A percentile compares a stretch with the other conserved stretches of the same genome.
Evolutionary conservation across 2,329 filamentous ascomycete species (phyloP).

Genomic region (Sordariomycetes sp.): DNA sequence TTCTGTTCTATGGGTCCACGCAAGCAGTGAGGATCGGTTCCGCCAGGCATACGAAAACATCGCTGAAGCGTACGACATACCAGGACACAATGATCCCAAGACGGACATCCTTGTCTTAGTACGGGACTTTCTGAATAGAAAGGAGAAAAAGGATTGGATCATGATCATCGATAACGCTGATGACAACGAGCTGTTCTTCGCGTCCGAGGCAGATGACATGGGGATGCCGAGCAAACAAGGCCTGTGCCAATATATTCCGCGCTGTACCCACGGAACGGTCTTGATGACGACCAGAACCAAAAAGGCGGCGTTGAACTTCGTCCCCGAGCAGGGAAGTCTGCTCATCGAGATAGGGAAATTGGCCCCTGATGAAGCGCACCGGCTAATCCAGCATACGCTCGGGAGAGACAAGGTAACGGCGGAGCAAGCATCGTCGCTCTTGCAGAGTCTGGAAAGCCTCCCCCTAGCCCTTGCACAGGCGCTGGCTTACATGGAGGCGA

Average conservation of each 20-base stretch:
- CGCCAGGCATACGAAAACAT: constrained; percentile 14
- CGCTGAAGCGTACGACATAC: constrained; percentile 13
- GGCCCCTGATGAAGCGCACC: constrained; percentile 12
- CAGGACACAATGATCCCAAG: constrained; percentile 12
- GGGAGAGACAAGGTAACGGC: background rate
- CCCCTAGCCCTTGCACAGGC: constrained; percentile 25
- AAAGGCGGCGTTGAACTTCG: constrained; percentile 15
- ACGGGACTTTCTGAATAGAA: constrained; percentile 16
- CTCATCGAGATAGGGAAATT: constrained; percentile 18
- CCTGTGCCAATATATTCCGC: constrained; percentile 13
- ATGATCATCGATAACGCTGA: constrained; percentile 9
- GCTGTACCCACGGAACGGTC: constrained; percentile 17
- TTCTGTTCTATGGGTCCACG: constrained; percentile 24
- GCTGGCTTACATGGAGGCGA: constrained; percentile 22
- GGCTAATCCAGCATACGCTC: constrained; percentile 13
- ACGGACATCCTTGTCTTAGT: constrained; percentile 13
- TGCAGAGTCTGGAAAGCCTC: constrained; percentile 16
- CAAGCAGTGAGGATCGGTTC: constrained; percentile 18
- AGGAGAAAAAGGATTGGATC: constrained; percentile 10
- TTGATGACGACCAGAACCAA: constrained; percentile 25
- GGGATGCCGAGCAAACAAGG: background rate
- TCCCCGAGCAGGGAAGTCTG: constrained; percentile 7
- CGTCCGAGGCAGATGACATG: background rate
- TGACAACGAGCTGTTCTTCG: constrained; percentile 7
- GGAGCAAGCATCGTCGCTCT: constrained; percentile 7